These are phyloP conservation scores for Leccinum subfulvum DNA, from an alignment of 1,284 basidiomycete species.

Conservation along the genomic window DNA sequence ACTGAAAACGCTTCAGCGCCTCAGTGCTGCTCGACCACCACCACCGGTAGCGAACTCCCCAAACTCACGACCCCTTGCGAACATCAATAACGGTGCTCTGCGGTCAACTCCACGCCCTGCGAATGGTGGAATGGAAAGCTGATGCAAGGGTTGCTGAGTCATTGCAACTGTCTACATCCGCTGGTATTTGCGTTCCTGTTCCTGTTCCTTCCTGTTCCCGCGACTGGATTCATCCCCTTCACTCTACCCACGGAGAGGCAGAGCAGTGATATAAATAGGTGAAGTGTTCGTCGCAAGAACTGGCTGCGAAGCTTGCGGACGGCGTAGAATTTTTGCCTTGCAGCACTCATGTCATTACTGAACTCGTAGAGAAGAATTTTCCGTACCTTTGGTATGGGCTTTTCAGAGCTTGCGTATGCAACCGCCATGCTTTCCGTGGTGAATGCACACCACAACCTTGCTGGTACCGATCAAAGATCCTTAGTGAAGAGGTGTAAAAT, in stretches of 20 bases:
- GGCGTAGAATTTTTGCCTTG: conserved; percentile 47
- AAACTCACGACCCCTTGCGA: conserved; percentile 24
- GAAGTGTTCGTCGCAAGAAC: conserved; percentile 24
- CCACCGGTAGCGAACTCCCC: conserved; percentile 27
- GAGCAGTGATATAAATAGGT: conserved; percentile 53
- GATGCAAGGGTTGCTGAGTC: not conserved
- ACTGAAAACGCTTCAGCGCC: conserved; percentile 80
- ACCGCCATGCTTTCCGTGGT: conserved; percentile 80
- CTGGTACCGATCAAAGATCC: conserved; percentile 33
- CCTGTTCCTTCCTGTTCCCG: not conserved
- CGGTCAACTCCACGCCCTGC: conserved; percentile 16
- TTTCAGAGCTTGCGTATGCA: conserved; percentile 55
- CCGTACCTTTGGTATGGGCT: conserved; percentile 54
- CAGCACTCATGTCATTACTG: conserved; percentile 29
- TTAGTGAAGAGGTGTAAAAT: not conserved
- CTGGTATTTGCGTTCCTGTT: not conserved
- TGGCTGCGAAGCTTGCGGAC: conserved; percentile 30
- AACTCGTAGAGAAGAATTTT: not conserved
- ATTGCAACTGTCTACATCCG: not conserved
- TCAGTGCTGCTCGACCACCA: conserved; percentile 57
- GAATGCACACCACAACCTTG: conserved; percentile 75
- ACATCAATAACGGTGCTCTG: conserved; percentile 28
- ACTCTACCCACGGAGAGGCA: conserved; percentile 37
- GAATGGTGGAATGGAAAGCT: conserved; percentile 24
- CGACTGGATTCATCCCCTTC: not conserved